phyloP scores from a whole-genome alignment of 2,329 filamentous ascomycete species.

The Pseudogymnoascus sp. region DNA sequence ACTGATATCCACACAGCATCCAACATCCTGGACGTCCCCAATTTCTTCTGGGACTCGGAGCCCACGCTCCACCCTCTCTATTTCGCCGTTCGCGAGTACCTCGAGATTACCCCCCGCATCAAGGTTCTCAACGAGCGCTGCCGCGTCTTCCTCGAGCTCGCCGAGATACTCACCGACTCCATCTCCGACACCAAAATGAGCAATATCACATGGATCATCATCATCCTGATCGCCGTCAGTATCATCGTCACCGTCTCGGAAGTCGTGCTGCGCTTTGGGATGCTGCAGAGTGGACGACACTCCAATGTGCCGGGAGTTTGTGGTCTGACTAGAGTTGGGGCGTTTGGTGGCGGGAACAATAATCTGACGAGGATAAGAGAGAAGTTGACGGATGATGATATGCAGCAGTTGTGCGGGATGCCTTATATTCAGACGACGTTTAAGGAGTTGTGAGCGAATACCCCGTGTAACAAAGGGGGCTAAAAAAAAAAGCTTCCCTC shows the following conservation, averaged over 20 bases:
- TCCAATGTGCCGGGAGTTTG: conserved; percentile 6
- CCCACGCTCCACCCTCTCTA: conserved; percentile 92
- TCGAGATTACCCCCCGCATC: conserved; percentile 93
- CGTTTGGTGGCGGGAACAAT: conserved; percentile 8
- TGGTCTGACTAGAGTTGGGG: background rate
- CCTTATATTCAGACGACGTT: background rate
- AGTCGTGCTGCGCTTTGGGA: conserved; percentile 75
- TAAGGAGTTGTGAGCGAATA: background rate
- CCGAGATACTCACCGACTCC: conserved; percentile 86
- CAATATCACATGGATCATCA: conserved; percentile 94
- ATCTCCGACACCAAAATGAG: conserved; percentile 95
- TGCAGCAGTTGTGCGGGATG: conserved; percentile 27
- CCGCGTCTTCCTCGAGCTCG: conserved; percentile 89
- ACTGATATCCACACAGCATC: conserved; percentile 49
- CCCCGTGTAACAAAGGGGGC: background rate
- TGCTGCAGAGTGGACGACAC: conserved; percentile 42
- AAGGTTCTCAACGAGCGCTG: conserved; percentile 96
- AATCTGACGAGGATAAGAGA: conserved; percentile 22
- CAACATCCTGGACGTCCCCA: conserved; percentile 91
- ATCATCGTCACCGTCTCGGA: conserved; percentile 88
- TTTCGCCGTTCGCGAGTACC: conserved; percentile 87
- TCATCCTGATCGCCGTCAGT: conserved; percentile 81
- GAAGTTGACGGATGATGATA: conserved; percentile 24
- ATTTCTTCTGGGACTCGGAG: conserved; percentile 98
- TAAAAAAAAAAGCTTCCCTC: background rate